A percentile compares a stretch with the other conserved stretches of the same genome.
Evolutionary conservation across 1,139 yeast species (phyloP).

Genomic region (Suhomyces terraborum): DNA sequence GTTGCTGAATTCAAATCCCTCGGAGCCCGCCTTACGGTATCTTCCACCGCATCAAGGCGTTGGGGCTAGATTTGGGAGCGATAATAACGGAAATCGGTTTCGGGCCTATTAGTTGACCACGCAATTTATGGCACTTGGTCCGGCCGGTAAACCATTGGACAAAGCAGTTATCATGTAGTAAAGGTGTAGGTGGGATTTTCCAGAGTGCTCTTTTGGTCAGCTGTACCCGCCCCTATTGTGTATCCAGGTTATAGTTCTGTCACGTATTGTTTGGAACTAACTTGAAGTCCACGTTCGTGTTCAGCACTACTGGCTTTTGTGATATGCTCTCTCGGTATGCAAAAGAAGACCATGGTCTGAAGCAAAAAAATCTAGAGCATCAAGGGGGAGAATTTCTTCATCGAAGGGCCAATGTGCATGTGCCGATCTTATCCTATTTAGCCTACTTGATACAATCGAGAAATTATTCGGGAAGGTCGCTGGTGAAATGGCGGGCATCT

Average conservation of each 20-base stretch:
- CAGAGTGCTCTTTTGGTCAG: background rate
- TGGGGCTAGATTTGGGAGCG: background rate
- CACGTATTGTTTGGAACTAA: slow-evolving; percentile 6
- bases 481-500: background rate
- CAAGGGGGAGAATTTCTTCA: background rate
- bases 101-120: background rate
- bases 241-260: slow-evolving; percentile 4
- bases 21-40: background rate
- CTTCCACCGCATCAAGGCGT: background rate
- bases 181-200: background rate
- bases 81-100: background rate
- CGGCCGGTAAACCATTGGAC: background rate
- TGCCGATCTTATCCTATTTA: background rate
- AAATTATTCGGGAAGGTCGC: background rate
- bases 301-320: background rate
- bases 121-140: background rate
- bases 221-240: slow-evolving; percentile 1
- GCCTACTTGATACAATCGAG: background rate
- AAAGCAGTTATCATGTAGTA: background rate
- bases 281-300: slow-evolving; percentile 4
- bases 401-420: too few relatives aligned
- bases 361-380: background rate
- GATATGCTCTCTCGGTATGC: slow-evolving; percentile 8
- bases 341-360: slow-evolving; percentile 3
- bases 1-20: slow-evolving; percentile 2